Base-by-base conservation (phyloP, 2,329 filamentous ascomycete genomes). In the Aspergillus niger region DNA sequence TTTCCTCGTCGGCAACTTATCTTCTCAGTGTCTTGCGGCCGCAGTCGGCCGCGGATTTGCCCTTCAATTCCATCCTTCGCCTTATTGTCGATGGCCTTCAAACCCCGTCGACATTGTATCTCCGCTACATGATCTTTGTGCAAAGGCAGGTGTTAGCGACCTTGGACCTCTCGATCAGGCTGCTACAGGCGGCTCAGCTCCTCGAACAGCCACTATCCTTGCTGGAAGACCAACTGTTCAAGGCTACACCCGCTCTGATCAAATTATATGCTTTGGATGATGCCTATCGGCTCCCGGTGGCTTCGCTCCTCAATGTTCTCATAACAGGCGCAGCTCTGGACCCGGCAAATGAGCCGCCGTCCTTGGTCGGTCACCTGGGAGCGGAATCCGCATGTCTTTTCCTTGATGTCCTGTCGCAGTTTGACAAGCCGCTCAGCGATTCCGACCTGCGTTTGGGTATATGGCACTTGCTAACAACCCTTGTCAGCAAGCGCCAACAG, bases 401-500 rank as follows among this genome's bases (percentile, higher is more conserved):
- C 72, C 81, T 99, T 24, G 86, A 89, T 62, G 81, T 95, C 5
- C 79, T 98, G 6, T 88, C 91, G 4, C 85, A 87, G 61, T 82
- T 97, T 26, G 91, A 94, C 66, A 87, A 86, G 66, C 92, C 93
- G 3, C 85, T 95, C 59, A 82, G 85, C 55, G 82, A 92, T 66
- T 77, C 84, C 2, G 75, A 81, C 5, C 85, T 92, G 57, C 86
- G 90, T 43, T 84, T 86, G 44, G 82, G 83, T 7, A 89, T 92
- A 20, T 99, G 94, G 95, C 86, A 86, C 59, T 88, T 99, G 70
- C 87, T 98, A 56, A 91, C 93, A 2, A 88, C 89, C 3, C 89
- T 98, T 50, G 86, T 99, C 62, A 90, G 90, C 66, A 93, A 92
- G 72, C 89, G 92, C 64, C 95, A 99, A 73, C 93, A 97, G 72